Evolutionary conservation across 2,329 filamentous ascomycete genomes (phyloP).

Genomic region (Phialemoniopsis sp.): DNA sequence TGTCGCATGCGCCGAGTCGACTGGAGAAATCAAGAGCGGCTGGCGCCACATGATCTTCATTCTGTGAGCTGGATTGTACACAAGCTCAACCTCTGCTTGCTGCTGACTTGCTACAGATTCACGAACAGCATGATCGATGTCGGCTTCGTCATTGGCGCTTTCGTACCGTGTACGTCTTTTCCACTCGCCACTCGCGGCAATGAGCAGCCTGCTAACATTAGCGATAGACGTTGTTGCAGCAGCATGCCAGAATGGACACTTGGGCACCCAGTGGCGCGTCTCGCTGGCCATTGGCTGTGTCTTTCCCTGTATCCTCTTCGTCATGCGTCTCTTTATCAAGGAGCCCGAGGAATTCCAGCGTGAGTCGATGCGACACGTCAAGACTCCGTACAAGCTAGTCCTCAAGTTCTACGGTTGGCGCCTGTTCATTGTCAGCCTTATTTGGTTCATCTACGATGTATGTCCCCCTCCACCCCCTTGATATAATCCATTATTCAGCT

Average conservation of each 20-base stretch:
- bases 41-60: constrained; percentile 90
- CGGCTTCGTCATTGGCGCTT: constrained; percentile 76
- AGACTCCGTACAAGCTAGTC: constrained; percentile 52
- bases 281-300: constrained; percentile 74
- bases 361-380: constrained; percentile 61
- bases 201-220: background rate
- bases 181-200: constrained; percentile 7
- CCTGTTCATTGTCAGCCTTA: constrained; percentile 63
- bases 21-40: constrained; percentile 74
- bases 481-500: no score
- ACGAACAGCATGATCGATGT: constrained; percentile 25
- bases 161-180: constrained; percentile 54
- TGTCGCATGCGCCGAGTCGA: constrained; percentile 80
- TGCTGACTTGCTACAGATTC: constrained; percentile 6
- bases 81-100: constrained; percentile 4
- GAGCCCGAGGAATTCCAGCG: constrained; percentile 76
- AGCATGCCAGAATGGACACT: constrained; percentile 55
- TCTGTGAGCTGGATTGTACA: constrained; percentile 62
- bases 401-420: constrained; percentile 69
- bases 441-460: constrained; percentile 83
- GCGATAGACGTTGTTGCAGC: constrained; percentile 43
- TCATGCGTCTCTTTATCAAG: constrained; percentile 67
- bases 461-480: constrained; percentile 13
- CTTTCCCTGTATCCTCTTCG: constrained; percentile 69
- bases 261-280: constrained; percentile 76